Evolutionary conservation across 2,329 filamentous ascomycete genomes (phyloP).

Genomic region (Nemania bipapillata): DNA sequence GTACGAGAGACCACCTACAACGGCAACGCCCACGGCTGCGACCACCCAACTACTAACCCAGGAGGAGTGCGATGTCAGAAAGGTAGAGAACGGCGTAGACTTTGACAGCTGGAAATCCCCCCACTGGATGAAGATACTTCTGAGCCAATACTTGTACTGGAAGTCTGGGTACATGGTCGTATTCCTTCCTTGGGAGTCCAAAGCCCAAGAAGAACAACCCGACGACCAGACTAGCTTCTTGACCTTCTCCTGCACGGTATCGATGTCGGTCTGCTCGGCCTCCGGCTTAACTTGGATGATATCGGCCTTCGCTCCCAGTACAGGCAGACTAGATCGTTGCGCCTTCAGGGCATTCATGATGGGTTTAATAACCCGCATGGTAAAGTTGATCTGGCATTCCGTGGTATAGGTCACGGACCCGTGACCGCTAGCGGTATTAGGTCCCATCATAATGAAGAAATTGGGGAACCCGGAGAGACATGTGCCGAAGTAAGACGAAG

Average conservation of each 20-base stretch:
- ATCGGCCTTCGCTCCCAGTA: slow-evolving; percentile 24
- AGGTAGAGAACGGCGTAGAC: slow-evolving; percentile 6
- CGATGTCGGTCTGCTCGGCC: slow-evolving; percentile 29
- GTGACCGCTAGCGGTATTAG: slow-evolving; percentile 32
- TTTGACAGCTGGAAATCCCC: slow-evolving; percentile 28
- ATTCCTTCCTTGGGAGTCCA: slow-evolving; percentile 27
- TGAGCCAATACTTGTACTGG: slow-evolving; percentile 33
- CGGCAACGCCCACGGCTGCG: slow-evolving; percentile 18
- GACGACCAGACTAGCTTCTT: slow-evolving; percentile 26
- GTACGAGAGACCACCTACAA: not conserved
- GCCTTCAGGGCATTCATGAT: slow-evolving; percentile 29
- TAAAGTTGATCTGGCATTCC: slow-evolving; percentile 35
- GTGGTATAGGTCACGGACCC: slow-evolving; percentile 17
- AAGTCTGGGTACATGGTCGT: slow-evolving; percentile 35
- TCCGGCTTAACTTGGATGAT: slow-evolving; percentile 24
- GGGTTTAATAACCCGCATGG: slow-evolving; percentile 31
- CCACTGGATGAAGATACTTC: slow-evolving; percentile 30
- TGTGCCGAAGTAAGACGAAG: slow-evolving; percentile 33
- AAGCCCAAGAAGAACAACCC: slow-evolving; percentile 28
- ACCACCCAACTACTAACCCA: slow-evolving; percentile 17
- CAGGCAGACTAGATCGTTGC: slow-evolving; percentile 24
- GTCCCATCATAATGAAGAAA: slow-evolving; percentile 33
- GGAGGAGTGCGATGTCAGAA: slow-evolving; percentile 1
- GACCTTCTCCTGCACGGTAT: slow-evolving; percentile 13
- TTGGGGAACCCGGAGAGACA: slow-evolving; percentile 33